Evolutionary conservation across 306 rosid species (phyloP), one percentile per base, ranked within the genome.

Genomic region (Cicer chorassanicum): DNA sequence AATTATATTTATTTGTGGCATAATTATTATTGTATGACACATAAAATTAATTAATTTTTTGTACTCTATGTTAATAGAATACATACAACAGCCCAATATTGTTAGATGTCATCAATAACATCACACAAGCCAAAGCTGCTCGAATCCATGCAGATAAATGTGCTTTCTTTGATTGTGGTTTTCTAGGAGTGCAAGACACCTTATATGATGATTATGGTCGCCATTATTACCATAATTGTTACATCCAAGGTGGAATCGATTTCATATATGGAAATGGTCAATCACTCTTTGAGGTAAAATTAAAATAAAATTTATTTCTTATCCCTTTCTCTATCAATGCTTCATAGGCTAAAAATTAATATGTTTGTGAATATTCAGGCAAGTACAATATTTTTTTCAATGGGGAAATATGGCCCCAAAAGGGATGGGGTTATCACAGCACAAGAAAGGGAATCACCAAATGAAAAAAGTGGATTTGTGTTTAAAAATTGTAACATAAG

Each of bases 151-250:
- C 77, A 12, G 87, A 88, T 53, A 86, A 82, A 74, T 57, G 72
- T 49, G 80, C 29, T 12, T 82, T 86, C 6, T 14, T 54, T 10
- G 11, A 54, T 1, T 84, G 89, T 53, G 24, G 21, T 0, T 84
- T 88, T 57, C 0, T 74, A 6, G 89, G 88, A 1, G 77, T 88
- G 29, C 92, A 88, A 80, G 92, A 86, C 15, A 88, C 89, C 6
- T 51, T 88, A 15, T 67, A 14, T 50, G 89, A 86, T 68, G 43
- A 15, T 0, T 1, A 0, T 13, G 92, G 92, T 4, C 87, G 85
- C 4, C 90, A 88, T 82, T 86, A 74, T 45, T 88, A 66, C 15
- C 10, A 56, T 0, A 18, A 80, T 14, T 81, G 87, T 65, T 84
- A 82, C 72, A 82, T 88, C 36, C 82, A 88, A 84, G 92, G 92